These are phyloP conservation scores for Fusarium sp. DNA, from an alignment of 2,329 filamentous ascomycete genomes.

Conservation along the genomic window DNA sequence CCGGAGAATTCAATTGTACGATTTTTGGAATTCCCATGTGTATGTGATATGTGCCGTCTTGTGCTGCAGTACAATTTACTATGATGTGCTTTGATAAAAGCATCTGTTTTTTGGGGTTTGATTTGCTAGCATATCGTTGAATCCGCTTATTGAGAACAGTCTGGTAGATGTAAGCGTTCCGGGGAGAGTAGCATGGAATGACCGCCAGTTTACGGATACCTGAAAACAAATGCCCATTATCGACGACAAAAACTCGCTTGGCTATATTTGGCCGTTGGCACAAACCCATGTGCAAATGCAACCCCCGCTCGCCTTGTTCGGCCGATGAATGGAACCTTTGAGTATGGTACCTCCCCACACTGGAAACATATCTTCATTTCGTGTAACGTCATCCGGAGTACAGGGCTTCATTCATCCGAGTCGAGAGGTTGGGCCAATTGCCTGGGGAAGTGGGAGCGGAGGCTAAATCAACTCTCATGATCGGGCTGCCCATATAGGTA, in stretches of 20 bases:
- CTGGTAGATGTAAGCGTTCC: background rate
- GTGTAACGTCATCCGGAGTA: conserved; percentile 33
- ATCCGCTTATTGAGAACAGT: background rate
- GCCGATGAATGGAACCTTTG: conserved; percentile 23
- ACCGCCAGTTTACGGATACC: background rate
- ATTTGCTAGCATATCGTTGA: background rate
- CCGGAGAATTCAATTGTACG: conserved; percentile 34
- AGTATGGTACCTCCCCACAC: conserved; percentile 31
- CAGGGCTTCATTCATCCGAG: conserved; percentile 10
- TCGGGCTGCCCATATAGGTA: conserved; percentile 2
- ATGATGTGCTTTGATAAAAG: background rate
- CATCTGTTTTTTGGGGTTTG: background rate
- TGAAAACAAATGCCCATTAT: conserved; percentile 8
- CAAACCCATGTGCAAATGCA: conserved; percentile 21
- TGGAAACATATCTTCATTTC: conserved; percentile 23
- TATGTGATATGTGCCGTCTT: background rate
- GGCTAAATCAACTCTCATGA: conserved; percentile 3
- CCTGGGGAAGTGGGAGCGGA: background rate
- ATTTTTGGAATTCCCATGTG: conserved; percentile 10
- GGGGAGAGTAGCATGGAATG: background rate
- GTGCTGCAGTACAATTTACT: conserved; percentile 3
- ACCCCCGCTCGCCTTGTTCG: conserved; percentile 23
- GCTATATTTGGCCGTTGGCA: background rate
- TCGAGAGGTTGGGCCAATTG: conserved; percentile 25
- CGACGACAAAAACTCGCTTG: conserved; percentile 9